These are phyloP conservation scores for Fusarium coffeatum DNA, from an alignment of 2,329 filamentous ascomycete species.

Conservation along the genomic window DNA sequence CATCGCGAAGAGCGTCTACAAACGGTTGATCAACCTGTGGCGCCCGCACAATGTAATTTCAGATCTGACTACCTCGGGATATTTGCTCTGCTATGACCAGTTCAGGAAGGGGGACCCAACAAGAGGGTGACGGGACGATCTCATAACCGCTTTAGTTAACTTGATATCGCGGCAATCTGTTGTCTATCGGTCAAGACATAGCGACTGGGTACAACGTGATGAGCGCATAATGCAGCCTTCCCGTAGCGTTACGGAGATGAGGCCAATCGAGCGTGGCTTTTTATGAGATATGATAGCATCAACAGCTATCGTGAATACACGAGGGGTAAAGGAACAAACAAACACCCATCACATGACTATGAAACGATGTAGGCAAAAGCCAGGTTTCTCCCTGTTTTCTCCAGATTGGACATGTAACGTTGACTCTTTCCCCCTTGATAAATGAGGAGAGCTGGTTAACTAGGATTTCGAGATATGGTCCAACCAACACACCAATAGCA, in stretches of 20 bases:
- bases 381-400: not conserved
- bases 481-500: slow-evolving; percentile 34
- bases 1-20: not conserved
- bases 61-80: slow-evolving; percentile 24
- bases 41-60: slow-evolving; percentile 16
- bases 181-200: not conserved
- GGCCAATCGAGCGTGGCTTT: slow-evolving; percentile 22
- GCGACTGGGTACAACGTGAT: slow-evolving; percentile 3
- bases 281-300: slow-evolving; percentile 42
- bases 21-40: slow-evolving; percentile 14
- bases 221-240: slow-evolving; percentile 19
- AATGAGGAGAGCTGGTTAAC: slow-evolving; percentile 2
- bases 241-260: slow-evolving; percentile 31
- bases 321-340: not conserved
- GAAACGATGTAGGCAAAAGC: slow-evolving; percentile 1
- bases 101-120: slow-evolving; percentile 19
- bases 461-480: slow-evolving; percentile 2
- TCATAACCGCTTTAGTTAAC: slow-evolving; percentile 1
- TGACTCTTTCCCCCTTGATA: not conserved
- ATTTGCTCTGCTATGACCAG: not conserved
- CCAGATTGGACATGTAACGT: slow-evolving; percentile 5
- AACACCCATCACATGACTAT: slow-evolving; percentile 12
- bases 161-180: slow-evolving; percentile 18
- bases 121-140: not conserved
- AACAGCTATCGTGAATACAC: not conserved